Percentiles rank a stretch among this genome's conserved stretches.
These are phyloP conservation scores for Tulasnella sp. DNA, from an alignment of 768 basidiomycete genomes.

Conservation along the genomic window DNA sequence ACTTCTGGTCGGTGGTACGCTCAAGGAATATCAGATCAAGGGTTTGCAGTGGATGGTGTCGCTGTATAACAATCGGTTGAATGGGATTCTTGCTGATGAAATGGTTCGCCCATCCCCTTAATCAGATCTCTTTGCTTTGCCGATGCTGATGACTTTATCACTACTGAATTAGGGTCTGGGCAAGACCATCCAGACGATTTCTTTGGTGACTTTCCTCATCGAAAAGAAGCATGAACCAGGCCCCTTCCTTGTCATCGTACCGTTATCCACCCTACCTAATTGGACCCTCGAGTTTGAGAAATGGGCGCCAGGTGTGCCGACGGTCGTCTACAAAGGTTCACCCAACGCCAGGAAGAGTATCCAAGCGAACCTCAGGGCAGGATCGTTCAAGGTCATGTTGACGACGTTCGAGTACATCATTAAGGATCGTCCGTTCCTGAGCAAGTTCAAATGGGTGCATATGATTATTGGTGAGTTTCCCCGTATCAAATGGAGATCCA, in stretches of 20 bases:
- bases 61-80: slow-evolving; percentile 90
- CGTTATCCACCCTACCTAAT: slow-evolving; percentile 92
- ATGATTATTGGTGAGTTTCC: slow-evolving; percentile 78
- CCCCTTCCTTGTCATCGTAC: slow-evolving; percentile 91
- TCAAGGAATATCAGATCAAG: slow-evolving; percentile 93
- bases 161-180: slow-evolving; percentile 82
- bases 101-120: slow-evolving; percentile 45
- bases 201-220: slow-evolving; percentile 88
- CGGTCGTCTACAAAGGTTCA: slow-evolving; percentile 85
- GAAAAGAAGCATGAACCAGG: slow-evolving; percentile 85
- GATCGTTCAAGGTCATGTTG: slow-evolving; percentile 82
- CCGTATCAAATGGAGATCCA: neutral
- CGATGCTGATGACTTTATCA: neutral
- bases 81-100: slow-evolving; percentile 90
- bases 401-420: slow-evolving; percentile 98
- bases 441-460: slow-evolving; percentile 91
- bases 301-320: slow-evolving; percentile 80
- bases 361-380: slow-evolving; percentile 64
- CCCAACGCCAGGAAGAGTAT: slow-evolving; percentile 69
- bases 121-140: neutral
- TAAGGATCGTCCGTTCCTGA: slow-evolving; percentile 83
- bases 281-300: slow-evolving; percentile 97
- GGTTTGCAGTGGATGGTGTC: slow-evolving; percentile 98
- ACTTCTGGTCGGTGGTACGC: slow-evolving; percentile 72
- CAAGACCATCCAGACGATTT: slow-evolving; percentile 91